These are phyloP conservation scores for Podaxis mareebaensis DNA, from an alignment of 768 basidiomycete species.

Conservation along the genomic window DNA sequence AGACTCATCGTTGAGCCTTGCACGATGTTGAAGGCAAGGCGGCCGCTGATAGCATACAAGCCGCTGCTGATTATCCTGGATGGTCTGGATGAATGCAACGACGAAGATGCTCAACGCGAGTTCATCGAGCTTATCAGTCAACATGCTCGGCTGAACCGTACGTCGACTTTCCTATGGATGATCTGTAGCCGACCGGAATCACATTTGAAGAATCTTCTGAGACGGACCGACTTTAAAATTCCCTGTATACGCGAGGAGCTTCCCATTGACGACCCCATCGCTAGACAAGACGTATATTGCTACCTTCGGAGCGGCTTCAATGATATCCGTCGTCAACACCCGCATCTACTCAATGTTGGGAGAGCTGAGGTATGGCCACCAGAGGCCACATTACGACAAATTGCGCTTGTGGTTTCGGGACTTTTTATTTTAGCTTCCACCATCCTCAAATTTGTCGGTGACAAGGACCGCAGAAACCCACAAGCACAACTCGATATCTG, in stretches of 20 bases:
- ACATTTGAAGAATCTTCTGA: not conserved
- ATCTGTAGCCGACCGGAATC: not conserved
- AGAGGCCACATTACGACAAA: not conserved
- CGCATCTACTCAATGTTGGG: not conserved
- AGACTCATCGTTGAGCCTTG: not conserved
- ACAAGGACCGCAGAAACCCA: not conserved
- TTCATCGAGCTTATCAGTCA: not conserved
- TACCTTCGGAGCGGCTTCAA: not conserved
- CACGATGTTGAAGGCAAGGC: not conserved
- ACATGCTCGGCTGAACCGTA: not conserved
- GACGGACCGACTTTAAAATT: not conserved
- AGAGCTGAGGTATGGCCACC: not conserved
- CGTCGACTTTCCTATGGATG: not conserved
- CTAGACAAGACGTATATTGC: not conserved
- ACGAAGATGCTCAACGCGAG: not conserved
- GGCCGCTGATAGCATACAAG: not conserved
- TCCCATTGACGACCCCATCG: not conserved
- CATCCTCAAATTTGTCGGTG: not conserved
- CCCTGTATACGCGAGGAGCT: not conserved
- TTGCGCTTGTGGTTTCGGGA: not conserved
- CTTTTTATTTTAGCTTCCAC: not conserved
- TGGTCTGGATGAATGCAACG: not conserved
- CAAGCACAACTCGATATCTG: not conserved
- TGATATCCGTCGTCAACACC: not conserved
- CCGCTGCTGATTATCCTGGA: not conserved